phyloP scores from a whole-genome alignment of 306 rosid species.

The Psophocarpus tetragonolobus region DNA sequence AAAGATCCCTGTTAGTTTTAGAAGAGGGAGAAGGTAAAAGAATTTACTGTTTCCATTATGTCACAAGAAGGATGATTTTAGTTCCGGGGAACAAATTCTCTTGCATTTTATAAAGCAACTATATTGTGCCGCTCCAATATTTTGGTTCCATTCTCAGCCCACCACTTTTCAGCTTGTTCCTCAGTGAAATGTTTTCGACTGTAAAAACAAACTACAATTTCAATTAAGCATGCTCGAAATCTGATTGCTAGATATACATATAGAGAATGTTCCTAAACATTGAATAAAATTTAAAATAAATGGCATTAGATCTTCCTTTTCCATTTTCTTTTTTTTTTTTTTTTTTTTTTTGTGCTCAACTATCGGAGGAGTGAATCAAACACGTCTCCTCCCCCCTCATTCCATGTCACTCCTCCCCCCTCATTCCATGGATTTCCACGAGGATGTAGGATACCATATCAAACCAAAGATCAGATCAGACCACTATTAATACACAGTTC shows the following conservation, averaged over 20 bases:
- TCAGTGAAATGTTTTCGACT: constrained; percentile 89
- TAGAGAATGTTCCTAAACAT: constrained; percentile 13
- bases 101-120: constrained; percentile 50
- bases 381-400: background rate
- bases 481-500: background rate
- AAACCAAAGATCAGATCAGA: background rate
- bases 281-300: background rate
- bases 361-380: background rate
- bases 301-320: background rate
- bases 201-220: constrained; percentile 37
- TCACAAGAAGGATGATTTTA: constrained; percentile 29
- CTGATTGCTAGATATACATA: constrained; percentile 18
- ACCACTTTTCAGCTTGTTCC: constrained; percentile 87
- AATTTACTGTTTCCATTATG: constrained; percentile 49
- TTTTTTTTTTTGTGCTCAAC: background rate
- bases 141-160: constrained; percentile 77
- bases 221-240: constrained; percentile 30
- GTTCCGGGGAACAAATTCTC: constrained; percentile 28
- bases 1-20: constrained; percentile 22
- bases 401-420: background rate
- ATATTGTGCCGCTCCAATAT: constrained; percentile 66
- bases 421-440: background rate
- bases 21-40: constrained; percentile 34
- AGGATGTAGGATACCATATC: background rate
- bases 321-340: background rate